phyloP scores from a whole-genome alignment of 139 green algal genomes.

The Coccomyxa sp. region DNA sequence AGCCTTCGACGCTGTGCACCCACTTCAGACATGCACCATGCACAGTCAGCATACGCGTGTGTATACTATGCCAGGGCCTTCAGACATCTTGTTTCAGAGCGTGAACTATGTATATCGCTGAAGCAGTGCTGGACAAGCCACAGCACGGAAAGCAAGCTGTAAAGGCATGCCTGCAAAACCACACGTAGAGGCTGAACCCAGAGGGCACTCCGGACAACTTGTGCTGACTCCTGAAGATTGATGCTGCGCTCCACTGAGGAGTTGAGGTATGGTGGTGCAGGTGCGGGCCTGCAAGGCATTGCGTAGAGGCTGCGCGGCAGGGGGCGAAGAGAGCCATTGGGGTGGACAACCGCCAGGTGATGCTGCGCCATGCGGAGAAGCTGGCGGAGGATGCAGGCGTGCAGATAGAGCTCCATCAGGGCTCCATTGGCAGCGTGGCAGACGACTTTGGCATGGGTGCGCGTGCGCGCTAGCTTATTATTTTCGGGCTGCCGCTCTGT shows the following conservation, averaged over 20 bases:
- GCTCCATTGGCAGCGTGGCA: not conserved
- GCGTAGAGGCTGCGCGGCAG: not conserved
- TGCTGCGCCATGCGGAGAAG: constrained; percentile 5
- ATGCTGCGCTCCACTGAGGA: not conserved
- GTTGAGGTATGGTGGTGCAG: not conserved
- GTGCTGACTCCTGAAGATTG: not conserved
- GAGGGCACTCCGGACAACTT: not conserved
- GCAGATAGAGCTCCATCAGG: not conserved
- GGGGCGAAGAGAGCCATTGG: not conserved
- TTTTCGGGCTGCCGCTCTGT: too few relatives aligned
- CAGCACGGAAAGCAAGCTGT: not conserved
- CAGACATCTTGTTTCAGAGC: too few relatives aligned
- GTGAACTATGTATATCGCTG: not conserved
- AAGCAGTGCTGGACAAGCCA: not conserved
- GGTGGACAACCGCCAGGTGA: not conserved
- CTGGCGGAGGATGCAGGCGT: not conserved
- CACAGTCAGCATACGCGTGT: not conserved
- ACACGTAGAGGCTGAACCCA: not conserved
- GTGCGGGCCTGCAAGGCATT: constrained; percentile 13
- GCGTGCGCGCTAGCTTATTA: not conserved
- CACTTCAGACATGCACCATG: not conserved
- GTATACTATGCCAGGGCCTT: too few relatives aligned
- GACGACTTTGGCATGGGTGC: not conserved
- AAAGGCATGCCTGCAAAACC: not conserved
- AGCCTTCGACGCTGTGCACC: not conserved